A percentile compares a stretch with the other conserved stretches of the same genome.
Conservation (phyloP, 2,329 filamentous ascomycete species). For the Colletotrichum gloeosporioides region DNA sequence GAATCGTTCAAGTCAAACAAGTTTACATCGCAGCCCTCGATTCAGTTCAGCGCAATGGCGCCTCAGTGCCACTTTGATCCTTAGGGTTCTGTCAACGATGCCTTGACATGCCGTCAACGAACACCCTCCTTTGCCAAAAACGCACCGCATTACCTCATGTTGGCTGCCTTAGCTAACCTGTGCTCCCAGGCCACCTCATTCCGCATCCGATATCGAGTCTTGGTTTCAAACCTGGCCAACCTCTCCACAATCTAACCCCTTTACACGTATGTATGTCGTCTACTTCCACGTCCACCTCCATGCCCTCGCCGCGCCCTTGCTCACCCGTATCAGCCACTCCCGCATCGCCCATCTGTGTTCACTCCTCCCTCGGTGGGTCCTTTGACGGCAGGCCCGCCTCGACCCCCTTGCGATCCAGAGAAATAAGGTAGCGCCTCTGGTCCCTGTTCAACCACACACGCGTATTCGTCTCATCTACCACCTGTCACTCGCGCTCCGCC, state of each 20-base stretch:
- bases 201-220: constrained; percentile 1
- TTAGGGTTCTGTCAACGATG: background rate
- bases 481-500: constrained; percentile 25
- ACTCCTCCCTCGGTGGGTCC: background rate
- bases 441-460: constrained; percentile 7
- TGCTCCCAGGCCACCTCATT: background rate
- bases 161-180: background rate
- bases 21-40: background rate
- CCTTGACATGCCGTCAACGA: background rate
- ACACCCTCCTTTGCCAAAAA: background rate
- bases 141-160: background rate
- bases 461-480: constrained; percentile 29
- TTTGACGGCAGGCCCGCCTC: background rate
- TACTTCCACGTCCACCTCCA: background rate
- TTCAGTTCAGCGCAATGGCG: background rate
- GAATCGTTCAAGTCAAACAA: background rate
- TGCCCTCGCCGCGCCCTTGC: background rate
- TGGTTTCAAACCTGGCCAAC: constrained; percentile 7
- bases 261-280: background rate
- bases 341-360: background rate
- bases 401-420: constrained; percentile 2
- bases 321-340: background rate
- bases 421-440: constrained; percentile 18
- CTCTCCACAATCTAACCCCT: constrained; percentile 7
- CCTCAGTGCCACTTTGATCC: background rate